These are phyloP conservation scores for Rhizophagus prolifer DNA, from an alignment of 192 early-diverging fungal genomes.

Conservation along the genomic window DNA sequence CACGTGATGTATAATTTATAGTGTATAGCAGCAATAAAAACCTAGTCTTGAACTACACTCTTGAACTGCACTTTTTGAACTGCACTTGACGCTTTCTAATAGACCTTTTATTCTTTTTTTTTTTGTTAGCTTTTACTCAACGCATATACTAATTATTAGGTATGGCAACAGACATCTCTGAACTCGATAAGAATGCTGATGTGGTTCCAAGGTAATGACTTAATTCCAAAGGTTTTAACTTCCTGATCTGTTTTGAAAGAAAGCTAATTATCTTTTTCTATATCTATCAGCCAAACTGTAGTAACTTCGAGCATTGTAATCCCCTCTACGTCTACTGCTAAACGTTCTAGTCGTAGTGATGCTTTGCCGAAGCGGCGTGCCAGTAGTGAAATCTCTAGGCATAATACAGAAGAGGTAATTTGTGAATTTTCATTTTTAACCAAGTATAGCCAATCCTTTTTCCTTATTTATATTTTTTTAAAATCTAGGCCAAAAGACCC, in stretches of 20 bases:
- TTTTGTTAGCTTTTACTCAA: no score
- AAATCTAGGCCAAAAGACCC: slow-evolving; percentile 37
- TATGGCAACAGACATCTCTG: neutral
- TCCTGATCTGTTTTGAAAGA: neutral
- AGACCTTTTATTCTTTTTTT: slow-evolving; percentile 24
- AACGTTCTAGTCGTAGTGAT: slow-evolving; percentile 7
- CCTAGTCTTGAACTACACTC: no score
- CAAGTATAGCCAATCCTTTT: neutral
- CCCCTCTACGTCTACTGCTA: slow-evolving; percentile 2
- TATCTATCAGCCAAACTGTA: slow-evolving; percentile 1
- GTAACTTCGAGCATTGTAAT: slow-evolving; percentile 18
- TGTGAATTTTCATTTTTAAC: neutral
- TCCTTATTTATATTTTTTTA: neutral
- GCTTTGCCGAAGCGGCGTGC: slow-evolving; percentile 11
- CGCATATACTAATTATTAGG: neutral
- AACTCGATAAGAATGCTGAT: neutral
- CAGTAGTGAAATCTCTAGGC: neutral
- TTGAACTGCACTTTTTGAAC: no score
- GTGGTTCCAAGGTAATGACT: neutral
- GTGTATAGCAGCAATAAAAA: no score
- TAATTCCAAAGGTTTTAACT: neutral
- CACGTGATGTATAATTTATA: no score
- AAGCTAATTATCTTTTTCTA: neutral
- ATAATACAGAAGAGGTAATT: slow-evolving; percentile 13
- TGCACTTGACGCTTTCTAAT: no score